Conservation (phyloP, 1,284 basidiomycete genomes). For the Heterobasidion irregulare region DNA sequence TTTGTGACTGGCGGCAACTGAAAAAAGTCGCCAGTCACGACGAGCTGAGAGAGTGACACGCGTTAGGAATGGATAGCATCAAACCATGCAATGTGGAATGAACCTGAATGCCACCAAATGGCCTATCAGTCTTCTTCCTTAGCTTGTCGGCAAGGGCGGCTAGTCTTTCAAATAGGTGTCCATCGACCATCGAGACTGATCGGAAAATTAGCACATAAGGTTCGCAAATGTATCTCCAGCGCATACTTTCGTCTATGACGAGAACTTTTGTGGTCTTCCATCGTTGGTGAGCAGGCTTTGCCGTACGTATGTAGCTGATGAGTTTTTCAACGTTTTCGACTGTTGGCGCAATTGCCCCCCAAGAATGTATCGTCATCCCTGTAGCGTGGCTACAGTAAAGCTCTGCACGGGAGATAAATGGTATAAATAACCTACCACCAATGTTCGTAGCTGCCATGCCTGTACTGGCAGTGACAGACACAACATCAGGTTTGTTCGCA, state of each 20-base stretch:
- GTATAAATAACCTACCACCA: constrained; percentile 36
- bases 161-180: constrained; percentile 86
- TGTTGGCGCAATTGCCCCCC: constrained; percentile 29
- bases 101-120: constrained; percentile 96
- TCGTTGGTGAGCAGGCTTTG: constrained; percentile 25
- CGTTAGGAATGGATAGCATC: neutral
- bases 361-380: constrained; percentile 32
- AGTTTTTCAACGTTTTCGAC: constrained; percentile 26
- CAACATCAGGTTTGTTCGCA: constrained; percentile 31
- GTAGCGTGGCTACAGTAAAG: neutral
- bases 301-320: constrained; percentile 27
- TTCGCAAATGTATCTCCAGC: neutral
- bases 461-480: constrained; percentile 51
- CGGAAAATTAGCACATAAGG: neutral
- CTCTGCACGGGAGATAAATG: neutral
- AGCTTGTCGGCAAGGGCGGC: constrained; percentile 23
- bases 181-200: constrained; percentile 96
- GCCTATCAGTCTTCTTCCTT: constrained; percentile 48
- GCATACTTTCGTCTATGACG: constrained; percentile 87
- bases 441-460: constrained; percentile 61
- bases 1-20: constrained; percentile 89
- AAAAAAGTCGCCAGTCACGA: constrained; percentile 94
- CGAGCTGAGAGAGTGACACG: constrained; percentile 38
- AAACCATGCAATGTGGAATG: neutral
- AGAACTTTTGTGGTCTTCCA: constrained; percentile 55